phyloP scores from a whole-genome alignment of 1,284 basidiomycete species.

The Phaffia rhodozyma region DNA sequence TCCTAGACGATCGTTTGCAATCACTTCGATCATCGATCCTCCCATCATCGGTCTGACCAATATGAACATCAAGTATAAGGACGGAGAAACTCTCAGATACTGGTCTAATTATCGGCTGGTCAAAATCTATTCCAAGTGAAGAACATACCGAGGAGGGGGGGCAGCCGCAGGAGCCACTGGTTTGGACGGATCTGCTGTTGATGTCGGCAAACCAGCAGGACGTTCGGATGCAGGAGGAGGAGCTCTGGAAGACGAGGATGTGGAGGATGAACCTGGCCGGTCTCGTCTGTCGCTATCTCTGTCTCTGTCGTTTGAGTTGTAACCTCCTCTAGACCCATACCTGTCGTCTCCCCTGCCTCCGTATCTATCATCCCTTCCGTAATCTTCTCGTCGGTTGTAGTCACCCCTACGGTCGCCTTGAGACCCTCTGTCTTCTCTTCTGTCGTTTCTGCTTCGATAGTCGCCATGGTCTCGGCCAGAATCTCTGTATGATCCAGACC shows the following conservation, averaged over 20 bases:
- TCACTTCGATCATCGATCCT: conserved; percentile 54
- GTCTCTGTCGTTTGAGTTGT: conserved; percentile 1
- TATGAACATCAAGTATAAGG: neutral
- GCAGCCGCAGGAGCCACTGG: conserved; percentile 6
- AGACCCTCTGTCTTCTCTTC: neutral
- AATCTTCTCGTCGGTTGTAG: neutral
- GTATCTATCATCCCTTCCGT: neutral
- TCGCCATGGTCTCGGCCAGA: conserved; percentile 10
- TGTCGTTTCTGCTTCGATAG: conserved; percentile 9
- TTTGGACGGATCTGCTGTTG: neutral
- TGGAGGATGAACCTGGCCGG: conserved; percentile 1
- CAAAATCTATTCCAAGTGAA: conserved; percentile 14
- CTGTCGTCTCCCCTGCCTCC: conserved; percentile 17
- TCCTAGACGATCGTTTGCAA: conserved; percentile 92
- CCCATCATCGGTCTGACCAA: conserved; percentile 18
- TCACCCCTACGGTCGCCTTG: neutral
- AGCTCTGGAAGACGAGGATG: conserved; percentile 8
- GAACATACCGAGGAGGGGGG: conserved; percentile 15
- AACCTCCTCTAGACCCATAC: conserved; percentile 15
- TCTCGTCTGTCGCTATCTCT: conserved; percentile 15
- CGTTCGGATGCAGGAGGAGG: conserved; percentile 5
- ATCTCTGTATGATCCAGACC: neutral
- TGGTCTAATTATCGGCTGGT: neutral
- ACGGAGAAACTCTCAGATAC: neutral
- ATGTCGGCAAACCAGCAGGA: conserved; percentile 3